Evolutionary conservation across 2,329 filamentous ascomycete genomes (phyloP).

Genomic region (Didymellaceae sp.): DNA sequence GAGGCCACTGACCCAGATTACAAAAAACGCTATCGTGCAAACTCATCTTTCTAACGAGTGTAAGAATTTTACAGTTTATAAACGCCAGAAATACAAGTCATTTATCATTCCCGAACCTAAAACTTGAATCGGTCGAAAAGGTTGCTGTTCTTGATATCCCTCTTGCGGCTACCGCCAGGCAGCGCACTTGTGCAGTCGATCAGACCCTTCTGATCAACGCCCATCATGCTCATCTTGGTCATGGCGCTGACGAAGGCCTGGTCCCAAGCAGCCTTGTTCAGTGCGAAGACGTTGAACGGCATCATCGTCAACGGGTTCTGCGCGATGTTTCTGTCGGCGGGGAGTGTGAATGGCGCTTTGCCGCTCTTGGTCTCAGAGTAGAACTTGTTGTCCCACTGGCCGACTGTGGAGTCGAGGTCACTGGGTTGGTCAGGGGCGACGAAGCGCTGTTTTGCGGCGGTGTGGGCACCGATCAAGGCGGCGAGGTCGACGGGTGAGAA

Average conservation of each 20-base stretch:
- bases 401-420: conserved; percentile 45
- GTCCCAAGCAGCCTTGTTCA: conserved; percentile 39
- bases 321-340: conserved; percentile 38
- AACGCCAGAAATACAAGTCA: background rate
- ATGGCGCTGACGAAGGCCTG: conserved; percentile 45
- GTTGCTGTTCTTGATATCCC: conserved; percentile 39
- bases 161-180: conserved; percentile 39
- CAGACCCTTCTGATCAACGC: conserved; percentile 30
- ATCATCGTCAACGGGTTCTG: conserved; percentile 28
- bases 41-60: background rate
- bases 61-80: background rate
- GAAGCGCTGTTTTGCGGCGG: conserved; percentile 39
- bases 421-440: conserved; percentile 33
- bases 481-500: conserved; percentile 48
- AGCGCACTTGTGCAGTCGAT: conserved; percentile 45
- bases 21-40: background rate
- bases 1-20: conserved; percentile 2
- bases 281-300: conserved; percentile 32
- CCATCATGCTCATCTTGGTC: conserved; percentile 47
- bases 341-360: conserved; percentile 38
- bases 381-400: conserved; percentile 47
- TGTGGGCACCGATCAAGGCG: conserved; percentile 49
- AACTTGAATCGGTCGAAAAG: conserved; percentile 35
- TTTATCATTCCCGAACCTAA: background rate
- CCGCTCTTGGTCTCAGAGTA: conserved; percentile 42